A percentile compares a stretch with the other conserved stretches of the same genome.
Conservation (phyloP, 306 rosid genomes). For the Mucuna pruriens region DNA sequence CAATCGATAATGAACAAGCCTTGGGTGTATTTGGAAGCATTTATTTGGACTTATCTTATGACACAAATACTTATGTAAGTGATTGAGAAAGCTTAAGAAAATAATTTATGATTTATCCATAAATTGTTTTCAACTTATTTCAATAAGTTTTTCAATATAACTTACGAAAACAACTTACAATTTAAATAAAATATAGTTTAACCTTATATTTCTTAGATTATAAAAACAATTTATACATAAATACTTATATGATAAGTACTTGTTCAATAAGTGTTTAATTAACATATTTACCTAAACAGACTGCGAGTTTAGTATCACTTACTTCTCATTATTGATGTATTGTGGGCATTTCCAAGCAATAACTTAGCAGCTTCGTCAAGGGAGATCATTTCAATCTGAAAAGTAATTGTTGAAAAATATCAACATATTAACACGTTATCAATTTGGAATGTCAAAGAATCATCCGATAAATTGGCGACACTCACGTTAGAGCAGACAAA, state of each 20-base stretch:
- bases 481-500: constrained; percentile 78
- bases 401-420: constrained; percentile 4
- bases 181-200: neutral
- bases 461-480: neutral
- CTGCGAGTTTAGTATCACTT: constrained; percentile 43
- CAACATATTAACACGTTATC: neutral
- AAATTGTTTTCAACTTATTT: neutral
- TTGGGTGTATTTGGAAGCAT: neutral
- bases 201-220: too few relatives aligned
- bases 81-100: neutral
- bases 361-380: constrained; percentile 80
- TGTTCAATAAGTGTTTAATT: neutral
- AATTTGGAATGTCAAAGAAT: neutral
- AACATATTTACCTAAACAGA: neutral
- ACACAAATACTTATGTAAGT: neutral
- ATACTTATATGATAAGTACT: neutral
- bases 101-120: neutral
- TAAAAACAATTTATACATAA: neutral
- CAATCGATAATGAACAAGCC: neutral
- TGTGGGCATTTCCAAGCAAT: constrained; percentile 69
- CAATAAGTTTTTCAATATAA: neutral
- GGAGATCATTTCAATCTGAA: constrained; percentile 64
- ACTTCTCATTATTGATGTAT: constrained; percentile 73
- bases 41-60: neutral
- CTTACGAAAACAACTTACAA: neutral